Evolutionary conservation across 805 yeast genomes (phyloP).

Genomic region (Metschnikowia kunwiensis): DNA sequence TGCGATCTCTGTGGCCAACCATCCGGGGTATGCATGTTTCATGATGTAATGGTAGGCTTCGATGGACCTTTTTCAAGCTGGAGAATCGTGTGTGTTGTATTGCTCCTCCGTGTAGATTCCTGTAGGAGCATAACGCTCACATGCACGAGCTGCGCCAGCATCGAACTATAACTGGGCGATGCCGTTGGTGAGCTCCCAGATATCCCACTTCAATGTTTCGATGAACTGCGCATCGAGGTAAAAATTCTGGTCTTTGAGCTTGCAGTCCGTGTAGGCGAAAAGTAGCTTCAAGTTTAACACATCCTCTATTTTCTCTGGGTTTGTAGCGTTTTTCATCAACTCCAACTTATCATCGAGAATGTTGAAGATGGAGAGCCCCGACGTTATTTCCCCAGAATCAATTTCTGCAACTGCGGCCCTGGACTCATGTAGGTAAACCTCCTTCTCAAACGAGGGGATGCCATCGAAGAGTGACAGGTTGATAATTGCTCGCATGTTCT

Average conservation of each 20-base stretch:
- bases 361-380: conserved; percentile 42
- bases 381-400: conserved; percentile 21
- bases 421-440: conserved; percentile 28
- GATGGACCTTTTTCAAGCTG: too few species aligned
- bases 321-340: conserved; percentile 39
- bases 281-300: conserved; percentile 61
- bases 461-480: conserved; percentile 23
- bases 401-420: conserved; percentile 16
- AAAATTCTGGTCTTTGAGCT: conserved; percentile 34
- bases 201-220: conserved; percentile 47
- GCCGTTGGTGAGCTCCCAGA: conserved; percentile 32
- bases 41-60: too few species aligned
- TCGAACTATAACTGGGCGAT: too few species aligned
- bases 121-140: too few species aligned
- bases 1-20: too few species aligned
- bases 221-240: conserved; percentile 50
- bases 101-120: too few species aligned
- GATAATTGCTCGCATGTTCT: conserved; percentile 25
- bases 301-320: conserved; percentile 48
- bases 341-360: conserved; percentile 56
- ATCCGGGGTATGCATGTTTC: too few species aligned
- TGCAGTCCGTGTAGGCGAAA: conserved; percentile 56
- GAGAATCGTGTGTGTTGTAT: too few species aligned
- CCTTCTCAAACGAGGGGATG: conserved; percentile 29
- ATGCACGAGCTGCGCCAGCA: too few species aligned